These are phyloP conservation scores for Dimargaris verticillata DNA, from an alignment of 192 early-diverging fungal genomes.

Conservation along the genomic window DNA sequence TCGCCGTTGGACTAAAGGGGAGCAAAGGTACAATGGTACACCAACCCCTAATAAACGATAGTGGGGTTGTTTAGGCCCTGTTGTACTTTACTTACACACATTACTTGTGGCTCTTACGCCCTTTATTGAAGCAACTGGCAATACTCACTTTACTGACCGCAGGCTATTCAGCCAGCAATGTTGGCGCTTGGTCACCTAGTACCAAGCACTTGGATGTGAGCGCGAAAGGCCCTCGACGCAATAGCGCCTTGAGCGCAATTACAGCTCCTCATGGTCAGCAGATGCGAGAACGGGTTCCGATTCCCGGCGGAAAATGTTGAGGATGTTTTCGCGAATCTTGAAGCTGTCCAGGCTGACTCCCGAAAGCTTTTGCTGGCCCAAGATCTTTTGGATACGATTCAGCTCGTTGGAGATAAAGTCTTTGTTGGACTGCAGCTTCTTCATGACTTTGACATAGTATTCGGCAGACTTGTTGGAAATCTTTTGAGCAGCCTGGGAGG, in stretches of 20 bases:
- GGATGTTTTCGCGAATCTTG: conserved; percentile 72
- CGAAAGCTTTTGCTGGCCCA: conserved; percentile 46
- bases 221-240: no score
- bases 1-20: no score
- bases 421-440: conserved; percentile 53
- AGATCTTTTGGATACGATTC: conserved; percentile 63
- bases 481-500: conserved; percentile 25
- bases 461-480: conserved; percentile 37
- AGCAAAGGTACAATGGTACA: no score
- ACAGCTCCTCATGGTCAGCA: conserved; percentile 6
- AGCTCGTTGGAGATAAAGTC: conserved; percentile 67
- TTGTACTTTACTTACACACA: no score
- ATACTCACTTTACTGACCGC: no score
- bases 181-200: no score
- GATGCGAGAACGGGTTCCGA: neutral
- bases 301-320: conserved; percentile 25
- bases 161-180: no score
- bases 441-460: conserved; percentile 87
- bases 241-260: neutral
- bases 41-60: no score
- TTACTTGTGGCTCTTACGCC: no score
- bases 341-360: conserved; percentile 69
- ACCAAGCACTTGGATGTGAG: no score
- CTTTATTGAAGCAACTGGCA: no score
- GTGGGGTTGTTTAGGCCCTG: no score